A percentile compares a stretch with the other conserved stretches of the same genome.
These are phyloP conservation scores for Alternaria gaisen DNA, from an alignment of 2,329 filamentous ascomycete species.

Conservation along the genomic window DNA sequence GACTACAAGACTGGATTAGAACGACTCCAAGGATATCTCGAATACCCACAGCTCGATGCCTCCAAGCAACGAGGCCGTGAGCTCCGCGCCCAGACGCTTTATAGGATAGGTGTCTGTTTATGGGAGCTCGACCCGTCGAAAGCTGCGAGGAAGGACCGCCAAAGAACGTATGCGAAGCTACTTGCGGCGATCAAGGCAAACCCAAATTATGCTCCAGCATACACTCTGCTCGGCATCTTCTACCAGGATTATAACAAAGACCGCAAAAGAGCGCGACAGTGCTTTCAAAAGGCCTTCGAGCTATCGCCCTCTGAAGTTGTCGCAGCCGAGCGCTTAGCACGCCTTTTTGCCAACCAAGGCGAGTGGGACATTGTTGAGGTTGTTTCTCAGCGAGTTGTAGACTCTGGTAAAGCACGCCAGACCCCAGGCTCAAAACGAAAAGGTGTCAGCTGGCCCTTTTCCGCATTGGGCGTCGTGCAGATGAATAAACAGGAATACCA, in stretches of 20 bases:
- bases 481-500: slow-evolving; percentile 92
- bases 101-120: slow-evolving; percentile 84
- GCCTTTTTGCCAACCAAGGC: slow-evolving; percentile 84
- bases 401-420: slow-evolving; percentile 91
- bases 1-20: slow-evolving; percentile 73
- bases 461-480: slow-evolving; percentile 91
- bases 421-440: slow-evolving; percentile 92
- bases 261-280: slow-evolving; percentile 84
- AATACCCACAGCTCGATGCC: slow-evolving; percentile 65
- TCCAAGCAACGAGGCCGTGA: slow-evolving; percentile 70
- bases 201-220: slow-evolving; percentile 86
- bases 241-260: slow-evolving; percentile 92
- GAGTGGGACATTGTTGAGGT: slow-evolving; percentile 98
- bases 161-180: slow-evolving; percentile 84
- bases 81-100: slow-evolving; percentile 84
- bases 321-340: slow-evolving; percentile 86
- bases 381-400: slow-evolving; percentile 86
- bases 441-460: slow-evolving; percentile 94
- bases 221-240: slow-evolving; percentile 88
- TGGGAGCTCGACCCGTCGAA: slow-evolving; percentile 84
- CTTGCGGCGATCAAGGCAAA: slow-evolving; percentile 85
- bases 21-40: slow-evolving; percentile 75
- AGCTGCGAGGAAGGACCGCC: slow-evolving; percentile 78
- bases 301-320: slow-evolving; percentile 85
- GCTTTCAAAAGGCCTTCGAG: slow-evolving; percentile 96